Conservation (phyloP, 805 yeast genomes). For the Zygosaccharomyces bisporus region DNA sequence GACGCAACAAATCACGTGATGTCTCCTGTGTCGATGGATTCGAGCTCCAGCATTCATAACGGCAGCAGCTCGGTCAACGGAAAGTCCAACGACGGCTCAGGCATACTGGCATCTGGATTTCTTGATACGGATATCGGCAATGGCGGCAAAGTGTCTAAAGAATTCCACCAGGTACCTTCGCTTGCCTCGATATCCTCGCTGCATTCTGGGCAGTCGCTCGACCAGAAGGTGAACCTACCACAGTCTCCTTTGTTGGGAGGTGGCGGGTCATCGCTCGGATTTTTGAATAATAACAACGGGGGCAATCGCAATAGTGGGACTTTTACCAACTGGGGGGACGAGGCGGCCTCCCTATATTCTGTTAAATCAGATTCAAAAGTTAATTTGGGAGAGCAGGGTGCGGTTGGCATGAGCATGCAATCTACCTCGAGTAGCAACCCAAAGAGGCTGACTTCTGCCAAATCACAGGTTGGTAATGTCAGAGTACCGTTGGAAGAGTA, state of each 20-base stretch:
- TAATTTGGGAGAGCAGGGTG: background rate
- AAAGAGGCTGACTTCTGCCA: conserved; percentile 26
- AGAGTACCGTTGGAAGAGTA: conserved; percentile 39
- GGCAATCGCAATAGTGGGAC: conserved; percentile 1
- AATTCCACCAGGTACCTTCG: conserved; percentile 30
- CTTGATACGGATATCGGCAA: conserved; percentile 20
- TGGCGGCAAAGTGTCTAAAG: conserved; percentile 31
- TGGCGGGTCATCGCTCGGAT: background rate
- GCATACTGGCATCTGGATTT: conserved; percentile 9
- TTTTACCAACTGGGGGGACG: conserved; percentile 6
- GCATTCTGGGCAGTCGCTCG: conserved; percentile 34
- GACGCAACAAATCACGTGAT: conserved; percentile 11
- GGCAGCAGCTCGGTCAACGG: conserved; percentile 4
- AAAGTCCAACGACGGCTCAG: background rate
- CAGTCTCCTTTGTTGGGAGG: conserved; percentile 27
- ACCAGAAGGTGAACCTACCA: conserved; percentile 30
- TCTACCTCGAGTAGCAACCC: conserved; percentile 16
- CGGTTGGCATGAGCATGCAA: conserved; percentile 3
- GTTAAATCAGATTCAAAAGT: conserved; percentile 1
- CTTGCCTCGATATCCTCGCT: conserved; percentile 33
- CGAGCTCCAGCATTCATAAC: conserved; percentile 5
- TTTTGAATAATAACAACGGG: conserved; percentile 8
- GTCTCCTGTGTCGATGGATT: conserved; percentile 17
- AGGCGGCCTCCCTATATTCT: conserved; percentile 1
- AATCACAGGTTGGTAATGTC: conserved; percentile 39